Conservation (phyloP, 1,284 basidiomycete species). For the Cyathus olla region DNA sequence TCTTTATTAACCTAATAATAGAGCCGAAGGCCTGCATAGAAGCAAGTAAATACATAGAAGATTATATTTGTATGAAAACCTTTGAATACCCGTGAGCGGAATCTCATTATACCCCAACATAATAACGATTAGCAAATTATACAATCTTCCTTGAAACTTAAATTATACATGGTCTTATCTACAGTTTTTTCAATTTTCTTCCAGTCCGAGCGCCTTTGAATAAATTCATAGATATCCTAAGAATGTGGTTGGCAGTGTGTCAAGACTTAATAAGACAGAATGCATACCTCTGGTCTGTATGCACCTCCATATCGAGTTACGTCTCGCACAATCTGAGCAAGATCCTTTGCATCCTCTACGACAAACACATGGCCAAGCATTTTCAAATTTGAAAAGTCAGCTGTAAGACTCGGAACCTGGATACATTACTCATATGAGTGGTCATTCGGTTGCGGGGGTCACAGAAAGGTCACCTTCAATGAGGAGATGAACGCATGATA, state of each 20-base stretch:
- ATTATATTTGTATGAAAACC: too few species aligned
- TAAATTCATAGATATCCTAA: slow-evolving; percentile 93
- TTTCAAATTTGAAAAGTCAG: slow-evolving; percentile 94
- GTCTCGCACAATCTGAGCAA: slow-evolving; percentile 95
- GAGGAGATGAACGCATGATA: slow-evolving; percentile 91
- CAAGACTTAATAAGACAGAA: slow-evolving; percentile 22
- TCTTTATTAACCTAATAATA: too few species aligned
- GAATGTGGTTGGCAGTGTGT: not conserved
- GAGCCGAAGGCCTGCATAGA: too few species aligned
- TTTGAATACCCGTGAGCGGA: too few species aligned
- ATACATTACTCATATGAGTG: not conserved
- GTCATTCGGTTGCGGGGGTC: not conserved
- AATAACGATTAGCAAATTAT: slow-evolving; percentile 38
- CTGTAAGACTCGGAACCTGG: slow-evolving; percentile 74
- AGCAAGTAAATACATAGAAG: too few species aligned
- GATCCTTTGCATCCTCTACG: slow-evolving; percentile 91
- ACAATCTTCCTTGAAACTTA: slow-evolving; percentile 94
- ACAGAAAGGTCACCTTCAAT: slow-evolving; percentile 67
- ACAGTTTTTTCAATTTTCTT: slow-evolving; percentile 97
- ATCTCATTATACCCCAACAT: too few species aligned
- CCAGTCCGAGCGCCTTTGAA: slow-evolving; percentile 94
- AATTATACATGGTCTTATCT: slow-evolving; percentile 95
- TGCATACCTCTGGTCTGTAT: slow-evolving; percentile 87
- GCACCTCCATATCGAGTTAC: slow-evolving; percentile 94
- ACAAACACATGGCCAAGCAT: slow-evolving; percentile 98